Percentiles rank a stretch among this genome's conserved stretches.
Evolutionary conservation across 2,329 filamentous ascomycete genomes (phyloP).

Genomic region (Didymella segeticola): DNA sequence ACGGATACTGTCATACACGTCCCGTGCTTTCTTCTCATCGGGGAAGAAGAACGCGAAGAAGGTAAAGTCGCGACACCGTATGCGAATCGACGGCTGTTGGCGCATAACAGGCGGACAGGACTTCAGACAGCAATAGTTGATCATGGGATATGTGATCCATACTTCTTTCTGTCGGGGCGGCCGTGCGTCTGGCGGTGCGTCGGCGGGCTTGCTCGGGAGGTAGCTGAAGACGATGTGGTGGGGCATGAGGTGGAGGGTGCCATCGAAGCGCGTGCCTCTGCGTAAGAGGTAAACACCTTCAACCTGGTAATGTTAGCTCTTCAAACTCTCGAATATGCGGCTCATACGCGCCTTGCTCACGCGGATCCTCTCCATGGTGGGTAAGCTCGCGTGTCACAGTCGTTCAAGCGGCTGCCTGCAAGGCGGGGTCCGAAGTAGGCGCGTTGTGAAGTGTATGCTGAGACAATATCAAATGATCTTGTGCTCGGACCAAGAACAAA

Average conservation of each 20-base stretch:
- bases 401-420: constrained; percentile 13
- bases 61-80: constrained; percentile 91
- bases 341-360: constrained; percentile 51
- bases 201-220: constrained; percentile 52
- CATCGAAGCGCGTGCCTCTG: constrained; percentile 62
- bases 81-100: constrained; percentile 79
- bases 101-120: constrained; percentile 73
- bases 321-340: neutral
- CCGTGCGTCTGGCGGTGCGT: constrained; percentile 47
- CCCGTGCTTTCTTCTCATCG: constrained; percentile 75
- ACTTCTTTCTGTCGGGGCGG: constrained; percentile 68
- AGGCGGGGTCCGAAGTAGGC: neutral
- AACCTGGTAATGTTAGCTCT: constrained; percentile 52
- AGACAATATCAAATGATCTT: neutral
- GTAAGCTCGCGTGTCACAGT: constrained; percentile 14
- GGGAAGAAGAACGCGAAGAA: constrained; percentile 90
- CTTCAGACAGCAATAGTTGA: constrained; percentile 79
- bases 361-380: constrained; percentile 54
- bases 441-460: neutral
- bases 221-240: constrained; percentile 71
- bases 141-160: constrained; percentile 96
- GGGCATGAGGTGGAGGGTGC: constrained; percentile 67
- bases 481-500: neutral
- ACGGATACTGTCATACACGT: constrained; percentile 87
- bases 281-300: constrained; percentile 68